Conservation (phyloP, 805 yeast species). For the Cyberlindnera japonica region DNA sequence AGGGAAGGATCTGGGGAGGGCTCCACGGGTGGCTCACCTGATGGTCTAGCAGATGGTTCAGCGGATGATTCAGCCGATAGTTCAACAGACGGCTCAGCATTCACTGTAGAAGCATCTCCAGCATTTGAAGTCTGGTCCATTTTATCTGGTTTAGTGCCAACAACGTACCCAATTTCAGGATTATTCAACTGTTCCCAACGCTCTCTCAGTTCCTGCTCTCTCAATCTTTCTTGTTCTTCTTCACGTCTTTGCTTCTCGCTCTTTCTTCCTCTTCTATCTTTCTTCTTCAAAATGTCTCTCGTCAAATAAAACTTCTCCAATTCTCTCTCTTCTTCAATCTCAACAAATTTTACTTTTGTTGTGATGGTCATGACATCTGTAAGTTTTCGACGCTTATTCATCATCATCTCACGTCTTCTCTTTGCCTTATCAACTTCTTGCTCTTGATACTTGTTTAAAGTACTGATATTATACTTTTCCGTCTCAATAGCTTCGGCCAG, state of each 20-base stretch:
- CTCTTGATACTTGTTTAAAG: conserved; percentile 75
- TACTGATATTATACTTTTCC: conserved; percentile 68
- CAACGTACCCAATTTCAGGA: conserved; percentile 11
- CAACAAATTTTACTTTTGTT: conserved; percentile 46
- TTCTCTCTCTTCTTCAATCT: conserved; percentile 62
- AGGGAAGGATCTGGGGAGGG: too few relatives aligned
- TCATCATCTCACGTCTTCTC: conserved; percentile 67
- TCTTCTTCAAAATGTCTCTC: conserved; percentile 38
- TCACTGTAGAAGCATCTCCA: background rate
- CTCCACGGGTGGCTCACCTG: too few relatives aligned
- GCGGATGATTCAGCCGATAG: too few relatives aligned
- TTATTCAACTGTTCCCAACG: conserved; percentile 24
- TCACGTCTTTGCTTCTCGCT: conserved; percentile 40
- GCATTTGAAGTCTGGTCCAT: background rate
- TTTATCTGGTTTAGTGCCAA: background rate
- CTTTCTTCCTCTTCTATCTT: conserved; percentile 41
- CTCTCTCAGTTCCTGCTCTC: conserved; percentile 29
- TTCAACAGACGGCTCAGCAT: background rate
- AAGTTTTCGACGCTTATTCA: conserved; percentile 60
- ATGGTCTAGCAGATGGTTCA: too few relatives aligned
- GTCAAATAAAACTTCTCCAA: conserved; percentile 39
- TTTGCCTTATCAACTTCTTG: conserved; percentile 81
- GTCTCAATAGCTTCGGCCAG: conserved; percentile 81
- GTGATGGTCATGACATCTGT: conserved; percentile 53
- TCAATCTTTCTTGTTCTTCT: conserved; percentile 36